Conservation (phyloP, 2,329 filamentous ascomycete genomes). For the Colletotrichum navitas region DNA sequence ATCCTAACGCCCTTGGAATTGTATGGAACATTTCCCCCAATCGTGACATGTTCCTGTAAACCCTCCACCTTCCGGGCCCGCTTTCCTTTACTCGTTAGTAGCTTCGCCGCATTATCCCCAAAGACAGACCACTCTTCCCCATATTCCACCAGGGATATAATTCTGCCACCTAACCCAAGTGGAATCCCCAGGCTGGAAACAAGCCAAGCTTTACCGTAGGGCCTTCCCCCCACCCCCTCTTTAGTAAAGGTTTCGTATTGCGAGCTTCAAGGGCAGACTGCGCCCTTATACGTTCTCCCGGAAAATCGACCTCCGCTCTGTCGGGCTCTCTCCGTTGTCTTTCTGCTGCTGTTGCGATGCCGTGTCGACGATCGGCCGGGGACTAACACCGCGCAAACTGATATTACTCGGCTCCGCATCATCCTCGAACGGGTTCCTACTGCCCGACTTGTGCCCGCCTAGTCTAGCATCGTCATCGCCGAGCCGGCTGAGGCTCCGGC, state of each 20-base stretch:
- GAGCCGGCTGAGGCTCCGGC: constrained; percentile 35
- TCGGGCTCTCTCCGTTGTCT: constrained; percentile 68
- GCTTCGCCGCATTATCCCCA: constrained; percentile 5
- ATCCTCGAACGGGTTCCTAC: constrained; percentile 79
- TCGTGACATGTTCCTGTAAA: constrained; percentile 32
- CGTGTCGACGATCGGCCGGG: constrained; percentile 73
- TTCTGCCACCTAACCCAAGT: background rate
- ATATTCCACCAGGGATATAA: too few relatives aligned
- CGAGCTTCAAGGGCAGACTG: background rate
- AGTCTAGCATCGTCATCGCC: constrained; percentile 49
- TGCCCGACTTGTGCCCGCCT: constrained; percentile 53
- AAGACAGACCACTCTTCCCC: background rate
- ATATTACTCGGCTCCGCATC: constrained; percentile 72
- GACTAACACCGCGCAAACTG: constrained; percentile 78
- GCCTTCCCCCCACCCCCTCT: background rate
- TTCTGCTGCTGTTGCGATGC: constrained; percentile 46
- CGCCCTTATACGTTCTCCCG: constrained; percentile 71
- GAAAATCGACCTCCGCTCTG: constrained; percentile 77
- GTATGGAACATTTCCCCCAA: constrained; percentile 16
- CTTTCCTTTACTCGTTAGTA: constrained; percentile 39
- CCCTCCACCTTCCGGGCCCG: constrained; percentile 25
- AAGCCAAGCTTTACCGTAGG: background rate
- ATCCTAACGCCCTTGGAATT: constrained; percentile 36
- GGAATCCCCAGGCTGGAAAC: background rate
- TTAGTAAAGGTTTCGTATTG: background rate